Percentiles rank a stretch among this genome's conserved stretches.
Conservation (phyloP, 176 grass and related monocot genomes). For the Alloteropsis semialata region DNA sequence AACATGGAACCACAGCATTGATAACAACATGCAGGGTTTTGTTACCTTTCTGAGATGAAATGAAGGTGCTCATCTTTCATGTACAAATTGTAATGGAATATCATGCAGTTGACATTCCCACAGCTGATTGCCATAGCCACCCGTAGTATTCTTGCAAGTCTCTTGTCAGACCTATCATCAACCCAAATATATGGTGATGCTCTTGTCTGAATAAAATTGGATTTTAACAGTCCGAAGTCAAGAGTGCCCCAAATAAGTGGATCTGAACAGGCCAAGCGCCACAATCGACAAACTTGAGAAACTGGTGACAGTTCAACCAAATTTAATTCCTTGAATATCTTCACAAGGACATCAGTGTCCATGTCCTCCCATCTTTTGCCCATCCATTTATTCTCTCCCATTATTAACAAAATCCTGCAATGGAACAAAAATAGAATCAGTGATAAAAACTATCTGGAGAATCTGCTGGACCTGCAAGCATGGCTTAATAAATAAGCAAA, state of each 20-base stretch:
- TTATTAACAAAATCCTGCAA: constrained; percentile 47
- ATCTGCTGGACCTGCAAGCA: neutral
- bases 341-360: constrained; percentile 94
- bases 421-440: constrained; percentile 16
- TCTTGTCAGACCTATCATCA: constrained; percentile 79
- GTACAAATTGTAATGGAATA: constrained; percentile 95
- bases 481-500: neutral
- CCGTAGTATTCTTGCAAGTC: constrained; percentile 72
- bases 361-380: constrained; percentile 98
- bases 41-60: constrained; percentile 92
- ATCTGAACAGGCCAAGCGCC: constrained; percentile 86
- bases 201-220: constrained; percentile 91
- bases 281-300: constrained; percentile 78
- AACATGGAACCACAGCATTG: neutral
- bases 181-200: constrained; percentile 92
- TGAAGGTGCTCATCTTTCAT: constrained; percentile 97
- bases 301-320: constrained; percentile 81
- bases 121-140: constrained; percentile 69
- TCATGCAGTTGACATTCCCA: constrained; percentile 74
- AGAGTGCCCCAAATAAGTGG: constrained; percentile 91
- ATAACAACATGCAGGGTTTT: constrained; percentile 1
- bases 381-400: constrained; percentile 74
- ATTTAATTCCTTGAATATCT: constrained; percentile 96
- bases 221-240: constrained; percentile 75
- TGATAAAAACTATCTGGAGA: neutral